Evolutionary conservation across 176 grass and related monocot genomes (phyloP), one percentile per base, ranked within the genome.

Genomic region (Eremochloa ophiuroides): DNA sequence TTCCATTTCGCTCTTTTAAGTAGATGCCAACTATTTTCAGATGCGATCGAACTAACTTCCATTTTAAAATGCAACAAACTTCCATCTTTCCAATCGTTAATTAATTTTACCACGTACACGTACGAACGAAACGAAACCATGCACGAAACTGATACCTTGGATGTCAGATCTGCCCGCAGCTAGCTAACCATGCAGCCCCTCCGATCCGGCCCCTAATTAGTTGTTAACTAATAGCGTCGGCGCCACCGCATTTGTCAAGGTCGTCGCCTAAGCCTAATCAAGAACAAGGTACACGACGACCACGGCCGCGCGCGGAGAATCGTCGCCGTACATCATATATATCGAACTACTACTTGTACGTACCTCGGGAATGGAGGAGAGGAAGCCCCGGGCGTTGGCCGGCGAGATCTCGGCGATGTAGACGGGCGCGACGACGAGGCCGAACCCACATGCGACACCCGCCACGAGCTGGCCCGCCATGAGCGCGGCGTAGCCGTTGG

Each of bases 351-450:
- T 10, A 7, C 22, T 8, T 14, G 66, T 34, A 53, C 12, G 1
- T 55, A 91, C 87, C 84, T 94, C 92, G 22, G 87, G 84, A 26
- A 91, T 89, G 73, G 89, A 87, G 13, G 81, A 72, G 80, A 94
- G 92, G 80, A 89, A 89, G 0, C 92, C 92, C 0, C 89, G 87
- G 4, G 84, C 89, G 15, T 77, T n/a, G 25, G 86, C 73, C 8
- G 89, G 89, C 68, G 89, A 84, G 67, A 94, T 91, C 80, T 90
- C 88, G 14, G 88, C 44, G 78, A 90, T 90, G 83, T 90, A 90
- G 66, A 86, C 88, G 13, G 88, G 88, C 25, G 79, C 79, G 10
- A 90, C 88, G 78, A 91, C 82, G 44, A 85, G 55, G 2, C 77
- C 83, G 46, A 87, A 94, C 4, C 92, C 92, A 61, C 87, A 83